A percentile compares a stretch with the other conserved stretches of the same genome.
These are phyloP conservation scores for Calonectria pteridis DNA, from an alignment of 2,329 filamentous ascomycete species.

Conservation along the genomic window DNA sequence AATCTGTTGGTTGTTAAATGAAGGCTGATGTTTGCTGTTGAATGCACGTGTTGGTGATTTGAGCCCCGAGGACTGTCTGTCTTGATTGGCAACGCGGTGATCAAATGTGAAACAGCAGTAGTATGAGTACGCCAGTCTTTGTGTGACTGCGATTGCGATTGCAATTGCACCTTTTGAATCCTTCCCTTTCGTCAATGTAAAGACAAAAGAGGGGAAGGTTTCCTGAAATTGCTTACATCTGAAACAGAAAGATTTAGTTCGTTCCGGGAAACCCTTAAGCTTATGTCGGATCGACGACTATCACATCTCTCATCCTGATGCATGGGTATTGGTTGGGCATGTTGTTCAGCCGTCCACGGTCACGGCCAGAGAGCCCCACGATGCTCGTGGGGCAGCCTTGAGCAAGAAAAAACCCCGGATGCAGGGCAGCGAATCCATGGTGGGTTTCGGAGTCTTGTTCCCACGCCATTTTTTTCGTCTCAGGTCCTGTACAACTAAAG, in stretches of 20 bases:
- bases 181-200: not conserved
- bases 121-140: not conserved
- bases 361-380: not conserved
- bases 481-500: not conserved
- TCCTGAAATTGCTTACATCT: not conserved
- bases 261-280: not conserved
- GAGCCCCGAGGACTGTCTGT: not conserved
- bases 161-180: not conserved
- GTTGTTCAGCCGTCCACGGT: not conserved
- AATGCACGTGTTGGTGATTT: not conserved
- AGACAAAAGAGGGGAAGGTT: not conserved
- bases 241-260: not conserved
- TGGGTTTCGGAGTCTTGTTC: conserved; percentile 16
- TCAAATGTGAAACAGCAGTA: not conserved
- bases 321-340: not conserved
- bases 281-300: not conserved
- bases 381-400: not conserved
- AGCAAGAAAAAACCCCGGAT: conserved; percentile 11
- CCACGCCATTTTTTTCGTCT: not conserved
- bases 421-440: conserved; percentile 28
- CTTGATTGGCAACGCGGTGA: not conserved
- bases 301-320: not conserved
- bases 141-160: not conserved
- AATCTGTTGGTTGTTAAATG: not conserved
- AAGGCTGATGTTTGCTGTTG: not conserved